phyloP scores from a whole-genome alignment of 306 rosid species.

The Malus sieversii region DNA sequence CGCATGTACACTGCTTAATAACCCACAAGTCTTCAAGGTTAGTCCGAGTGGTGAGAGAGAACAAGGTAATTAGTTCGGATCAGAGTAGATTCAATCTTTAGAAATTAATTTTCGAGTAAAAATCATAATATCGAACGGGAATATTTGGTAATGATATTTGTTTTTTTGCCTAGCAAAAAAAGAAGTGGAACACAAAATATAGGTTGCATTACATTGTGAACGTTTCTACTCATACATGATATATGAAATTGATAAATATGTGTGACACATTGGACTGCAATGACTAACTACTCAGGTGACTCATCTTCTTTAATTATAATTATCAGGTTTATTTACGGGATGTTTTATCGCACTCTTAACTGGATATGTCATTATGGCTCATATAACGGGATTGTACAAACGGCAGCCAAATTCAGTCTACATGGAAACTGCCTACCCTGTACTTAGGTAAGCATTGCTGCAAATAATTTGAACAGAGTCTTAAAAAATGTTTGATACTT shows the following conservation, averaged over 20 bases:
- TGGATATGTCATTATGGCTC: slow-evolving; percentile 92
- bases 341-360: slow-evolving; percentile 67
- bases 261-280: not conserved
- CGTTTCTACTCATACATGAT: not conserved
- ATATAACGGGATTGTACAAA: slow-evolving; percentile 59
- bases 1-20: slow-evolving; percentile 15
- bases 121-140: not conserved
- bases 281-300: not conserved
- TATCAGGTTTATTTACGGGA: slow-evolving; percentile 78
- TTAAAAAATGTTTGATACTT: not conserved
- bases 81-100: no score
- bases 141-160: not conserved
- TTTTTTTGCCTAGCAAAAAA: not conserved
- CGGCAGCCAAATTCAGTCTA: slow-evolving; percentile 49
- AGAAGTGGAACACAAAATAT: not conserved
- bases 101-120: no score
- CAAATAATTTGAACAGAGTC: not conserved
- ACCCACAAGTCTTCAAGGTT: no score
- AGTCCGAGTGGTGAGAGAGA: no score
- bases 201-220: not conserved
- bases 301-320: not conserved
- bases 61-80: no score
- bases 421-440: slow-evolving; percentile 94
- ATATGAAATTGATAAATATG: not conserved
- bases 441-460: slow-evolving; percentile 59